These are phyloP conservation scores for Phytopythium helicoides DNA, from an alignment of 352 stramenopile genomes.

Conservation along the genomic window DNA sequence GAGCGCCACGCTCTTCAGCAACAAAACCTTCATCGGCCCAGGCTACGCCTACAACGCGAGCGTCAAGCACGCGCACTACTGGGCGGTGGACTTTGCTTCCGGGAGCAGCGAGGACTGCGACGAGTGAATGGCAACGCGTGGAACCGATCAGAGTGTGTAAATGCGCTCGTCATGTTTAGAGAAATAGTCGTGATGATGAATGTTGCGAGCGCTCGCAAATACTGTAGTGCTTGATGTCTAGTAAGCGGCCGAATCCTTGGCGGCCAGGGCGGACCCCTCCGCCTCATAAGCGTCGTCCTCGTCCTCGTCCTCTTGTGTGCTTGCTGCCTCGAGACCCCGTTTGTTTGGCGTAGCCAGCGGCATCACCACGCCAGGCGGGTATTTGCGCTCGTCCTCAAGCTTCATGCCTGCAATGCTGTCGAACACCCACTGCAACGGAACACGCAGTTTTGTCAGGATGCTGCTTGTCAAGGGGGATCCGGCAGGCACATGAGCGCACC, in stretches of 20 bases:
- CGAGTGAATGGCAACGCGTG: too few relatives aligned
- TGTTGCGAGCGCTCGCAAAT: too few relatives aligned
- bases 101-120: conserved; percentile 16
- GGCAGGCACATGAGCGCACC: conserved; percentile 19
- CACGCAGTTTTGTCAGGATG: background rate
- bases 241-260: too few relatives aligned
- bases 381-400: conserved; percentile 42
- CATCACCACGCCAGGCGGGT: conserved; percentile 6
- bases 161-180: too few relatives aligned
- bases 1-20: conserved; percentile 34
- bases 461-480: background rate
- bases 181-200: background rate
- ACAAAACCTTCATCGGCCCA: conserved; percentile 23
- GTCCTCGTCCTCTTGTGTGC: background rate
- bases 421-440: conserved; percentile 52
- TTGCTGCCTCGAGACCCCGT: conserved; percentile 2
- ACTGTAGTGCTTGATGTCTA: too few relatives aligned
- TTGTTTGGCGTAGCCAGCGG: background rate
- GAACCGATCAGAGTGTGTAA: too few relatives aligned
- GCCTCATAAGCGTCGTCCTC: background rate
- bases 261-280: too few relatives aligned
- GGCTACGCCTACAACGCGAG: conserved; percentile 39
- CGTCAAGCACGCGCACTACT: conserved; percentile 34
- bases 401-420: conserved; percentile 73
- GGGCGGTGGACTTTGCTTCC: conserved; percentile 30